Evolutionary conservation across 2,329 filamentous ascomycete genomes (phyloP).

Genomic region (Penicillium frequentans): DNA sequence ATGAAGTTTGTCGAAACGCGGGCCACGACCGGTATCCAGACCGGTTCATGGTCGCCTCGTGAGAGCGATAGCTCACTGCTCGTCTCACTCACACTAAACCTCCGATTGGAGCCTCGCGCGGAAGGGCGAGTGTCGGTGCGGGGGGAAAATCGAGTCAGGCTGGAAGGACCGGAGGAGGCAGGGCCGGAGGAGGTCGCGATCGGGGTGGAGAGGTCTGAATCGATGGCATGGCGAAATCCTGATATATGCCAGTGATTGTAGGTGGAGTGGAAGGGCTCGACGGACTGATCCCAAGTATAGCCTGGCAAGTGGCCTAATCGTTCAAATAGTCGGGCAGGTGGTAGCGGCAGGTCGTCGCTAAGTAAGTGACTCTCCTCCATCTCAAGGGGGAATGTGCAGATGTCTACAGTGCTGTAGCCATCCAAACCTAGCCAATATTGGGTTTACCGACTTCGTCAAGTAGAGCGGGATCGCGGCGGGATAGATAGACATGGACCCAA

Average conservation of each 20-base stretch:
- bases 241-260: constrained; percentile 88
- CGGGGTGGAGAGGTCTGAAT: constrained; percentile 50
- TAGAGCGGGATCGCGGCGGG: constrained; percentile 11
- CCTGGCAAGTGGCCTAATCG: constrained; percentile 71
- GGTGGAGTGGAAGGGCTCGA: constrained; percentile 54
- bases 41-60: constrained; percentile 40
- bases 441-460: background rate
- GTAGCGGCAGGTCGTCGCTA: constrained; percentile 51
- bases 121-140: constrained; percentile 41
- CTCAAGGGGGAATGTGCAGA: constrained; percentile 11
- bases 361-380: constrained; percentile 41
- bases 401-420: constrained; percentile 16
- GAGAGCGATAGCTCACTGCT: constrained; percentile 46
- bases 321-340: constrained; percentile 69
- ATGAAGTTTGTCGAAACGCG: constrained; percentile 79
- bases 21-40: constrained; percentile 69
- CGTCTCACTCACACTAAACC: constrained; percentile 53
- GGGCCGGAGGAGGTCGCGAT: constrained; percentile 38
- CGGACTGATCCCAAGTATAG: constrained; percentile 72
- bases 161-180: constrained; percentile 42
- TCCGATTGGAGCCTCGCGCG: constrained; percentile 45
- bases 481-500: constrained; percentile 25
- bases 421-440: constrained; percentile 7
- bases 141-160: constrained; percentile 45
- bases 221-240: constrained; percentile 58